These are phyloP conservation scores for Cyclostephanos tholiformis DNA, from an alignment of 108 stramenopile genomes.

Conservation along the genomic window DNA sequence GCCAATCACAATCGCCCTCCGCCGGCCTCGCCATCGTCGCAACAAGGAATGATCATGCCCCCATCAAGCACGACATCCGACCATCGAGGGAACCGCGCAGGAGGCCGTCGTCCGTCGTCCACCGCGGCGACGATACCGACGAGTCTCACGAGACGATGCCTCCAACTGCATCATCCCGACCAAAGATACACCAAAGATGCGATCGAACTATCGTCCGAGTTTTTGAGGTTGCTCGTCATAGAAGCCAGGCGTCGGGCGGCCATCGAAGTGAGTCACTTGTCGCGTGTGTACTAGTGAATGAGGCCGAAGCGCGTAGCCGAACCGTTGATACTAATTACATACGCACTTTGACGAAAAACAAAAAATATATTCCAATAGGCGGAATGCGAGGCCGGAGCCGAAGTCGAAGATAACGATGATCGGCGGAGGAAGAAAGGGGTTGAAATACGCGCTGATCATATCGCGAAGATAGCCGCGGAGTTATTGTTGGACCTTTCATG, in stretches of 20 bases:
- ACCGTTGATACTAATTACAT: neutral
- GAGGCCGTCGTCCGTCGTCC: neutral
- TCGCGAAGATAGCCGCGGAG: slow-evolving; percentile 45
- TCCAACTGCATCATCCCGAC: slow-evolving; percentile 31
- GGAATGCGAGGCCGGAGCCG: slow-evolving; percentile 38
- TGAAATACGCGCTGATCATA: slow-evolving; percentile 38
- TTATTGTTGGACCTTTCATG: slow-evolving; percentile 40
- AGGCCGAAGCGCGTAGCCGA: too few species aligned
- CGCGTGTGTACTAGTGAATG: too few species aligned
- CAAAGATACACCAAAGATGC: slow-evolving; percentile 39
- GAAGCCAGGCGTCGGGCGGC: slow-evolving; percentile 47
- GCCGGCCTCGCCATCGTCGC: too few species aligned
- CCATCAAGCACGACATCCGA: neutral
- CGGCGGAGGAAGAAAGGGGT: slow-evolving; percentile 4
- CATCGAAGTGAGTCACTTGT: slow-evolving; percentile 45
- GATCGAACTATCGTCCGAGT: slow-evolving; percentile 26
- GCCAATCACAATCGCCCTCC: too few species aligned
- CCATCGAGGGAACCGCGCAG: neutral
- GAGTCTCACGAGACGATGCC: slow-evolving; percentile 21
- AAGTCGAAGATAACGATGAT: slow-evolving; percentile 12
- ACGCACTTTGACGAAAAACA: too few species aligned
- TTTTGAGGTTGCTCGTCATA: slow-evolving; percentile 46
- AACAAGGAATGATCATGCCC: too few species aligned
- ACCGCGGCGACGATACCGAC: slow-evolving; percentile 20
- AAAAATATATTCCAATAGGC: too few species aligned